Conservation (phyloP, 2,329 filamentous ascomycete genomes). For the Fusarium temperatum region DNA sequence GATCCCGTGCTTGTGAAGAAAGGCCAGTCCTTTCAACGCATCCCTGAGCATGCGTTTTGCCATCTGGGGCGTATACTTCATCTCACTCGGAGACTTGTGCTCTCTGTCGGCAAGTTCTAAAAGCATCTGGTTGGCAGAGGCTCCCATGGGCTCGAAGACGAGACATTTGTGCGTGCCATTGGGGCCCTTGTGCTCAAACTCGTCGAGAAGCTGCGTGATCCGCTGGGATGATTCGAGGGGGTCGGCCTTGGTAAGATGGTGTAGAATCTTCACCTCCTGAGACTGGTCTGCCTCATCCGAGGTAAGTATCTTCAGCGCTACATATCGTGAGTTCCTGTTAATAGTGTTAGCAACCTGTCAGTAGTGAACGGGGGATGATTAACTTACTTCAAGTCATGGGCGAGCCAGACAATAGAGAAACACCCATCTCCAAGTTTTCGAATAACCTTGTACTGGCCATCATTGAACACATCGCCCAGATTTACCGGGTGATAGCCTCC, state of each 20-base stretch:
- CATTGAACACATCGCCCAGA: constrained; percentile 52
- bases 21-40: not conserved
- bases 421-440: constrained; percentile 57
- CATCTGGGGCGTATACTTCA: not conserved
- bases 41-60: constrained; percentile 8
- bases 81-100: no score
- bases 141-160: constrained; percentile 45
- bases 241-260: not conserved
- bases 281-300: not conserved
- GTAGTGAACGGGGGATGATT: no score
- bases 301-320: not conserved
- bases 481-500: constrained; percentile 50
- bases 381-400: constrained; percentile 41
- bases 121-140: constrained; percentile 30
- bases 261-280: constrained; percentile 29
- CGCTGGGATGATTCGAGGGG: not conserved
- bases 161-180: constrained; percentile 46
- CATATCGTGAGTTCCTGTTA: not conserved
- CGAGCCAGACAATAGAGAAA: constrained; percentile 59
- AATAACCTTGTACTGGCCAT: constrained; percentile 53
- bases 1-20: not conserved
- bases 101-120: not conserved
- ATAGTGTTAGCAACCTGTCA: not conserved
- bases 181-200: constrained; percentile 45
- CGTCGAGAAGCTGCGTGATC: constrained; percentile 42